Evolutionary conservation across 306 rosid species (phyloP), one percentile per base, ranked within the genome.

Genomic region (Malus orientalis): DNA sequence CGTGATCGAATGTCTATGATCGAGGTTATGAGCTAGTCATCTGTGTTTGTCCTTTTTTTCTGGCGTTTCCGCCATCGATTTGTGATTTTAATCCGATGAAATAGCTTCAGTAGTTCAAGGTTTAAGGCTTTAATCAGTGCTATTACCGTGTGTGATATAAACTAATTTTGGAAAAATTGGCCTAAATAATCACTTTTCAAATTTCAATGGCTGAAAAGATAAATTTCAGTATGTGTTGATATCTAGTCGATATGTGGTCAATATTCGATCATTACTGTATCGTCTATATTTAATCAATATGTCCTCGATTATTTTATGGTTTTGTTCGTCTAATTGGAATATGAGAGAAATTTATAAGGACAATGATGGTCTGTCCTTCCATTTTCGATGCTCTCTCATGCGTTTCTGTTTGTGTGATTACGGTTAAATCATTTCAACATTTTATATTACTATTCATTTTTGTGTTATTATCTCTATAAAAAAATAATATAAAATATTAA

Each of bases 341-440:
- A 15, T 49, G 2, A 49, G 55, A 16, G 7, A 47, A 14, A 4
- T 27, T 27, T 27, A 27, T 27, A 27, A 27, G 27, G 27, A 27
- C 27, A 1, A 27, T 1, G 27, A 27, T 27, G 2, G 27, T 27
- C 27, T 27, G 27, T 2, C 27, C 0, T 27, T 1, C 2, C 27
- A 27, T 1, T 27, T 27, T 27, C 27, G 0, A 2, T 27, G 27
- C 27, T 1, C 0, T 27, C 0, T 1, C 27, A 1, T 27, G 27
- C 0, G 1, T 1, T 27, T 1, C 2, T 27, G 0, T 27, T 27
- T 27, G 27, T 27, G 27, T 27, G 27, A 1, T 27, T 1, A 27
- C 27, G 27, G 2, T 1, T 27, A 27, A 27, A 27, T 27, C 2
- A 27, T 0, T 2, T 0, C 27, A 27, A 27, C 2, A 0, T 27